A percentile compares a stretch with the other conserved stretches of the same genome.
Conservation (phyloP, 306 rosid genomes). For the Gynostemma pentaphyllum region DNA sequence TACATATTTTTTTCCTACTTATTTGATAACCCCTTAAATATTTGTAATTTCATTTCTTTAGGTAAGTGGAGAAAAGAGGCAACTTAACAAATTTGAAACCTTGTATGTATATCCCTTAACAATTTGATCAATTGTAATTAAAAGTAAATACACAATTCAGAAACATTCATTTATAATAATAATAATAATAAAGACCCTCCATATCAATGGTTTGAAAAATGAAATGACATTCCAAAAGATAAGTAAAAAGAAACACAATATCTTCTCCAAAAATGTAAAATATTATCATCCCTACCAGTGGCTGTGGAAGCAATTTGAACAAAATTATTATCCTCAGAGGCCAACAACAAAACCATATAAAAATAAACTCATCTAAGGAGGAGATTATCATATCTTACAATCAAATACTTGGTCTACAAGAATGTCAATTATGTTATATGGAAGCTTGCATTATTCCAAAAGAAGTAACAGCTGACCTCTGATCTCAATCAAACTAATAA, state of each 20-base stretch:
- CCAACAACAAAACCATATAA: neutral
- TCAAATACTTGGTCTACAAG: neutral
- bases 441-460: conserved; percentile 13
- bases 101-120: too few relatives aligned
- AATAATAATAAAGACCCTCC: too few relatives aligned
- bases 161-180: too few relatives aligned
- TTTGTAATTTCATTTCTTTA: too few relatives aligned
- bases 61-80: too few relatives aligned
- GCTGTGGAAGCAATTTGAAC: neutral
- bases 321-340: neutral
- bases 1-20: too few relatives aligned
- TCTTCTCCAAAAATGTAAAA: neutral
- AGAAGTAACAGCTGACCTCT: conserved; percentile 3
- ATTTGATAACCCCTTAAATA: too few relatives aligned
- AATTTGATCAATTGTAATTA: too few relatives aligned
- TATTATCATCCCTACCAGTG: neutral
- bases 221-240: neutral
- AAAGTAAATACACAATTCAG: too few relatives aligned
- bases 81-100: too few relatives aligned
- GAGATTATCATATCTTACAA: neutral
- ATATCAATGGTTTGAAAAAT: conserved; percentile 2
- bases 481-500: neutral
- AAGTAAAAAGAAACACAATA: neutral
- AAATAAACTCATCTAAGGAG: neutral
- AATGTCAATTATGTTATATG: neutral